These are phyloP conservation scores for Globisporangium cystogenes DNA, from an alignment of 352 stramenopile genomes.

Conservation along the genomic window DNA sequence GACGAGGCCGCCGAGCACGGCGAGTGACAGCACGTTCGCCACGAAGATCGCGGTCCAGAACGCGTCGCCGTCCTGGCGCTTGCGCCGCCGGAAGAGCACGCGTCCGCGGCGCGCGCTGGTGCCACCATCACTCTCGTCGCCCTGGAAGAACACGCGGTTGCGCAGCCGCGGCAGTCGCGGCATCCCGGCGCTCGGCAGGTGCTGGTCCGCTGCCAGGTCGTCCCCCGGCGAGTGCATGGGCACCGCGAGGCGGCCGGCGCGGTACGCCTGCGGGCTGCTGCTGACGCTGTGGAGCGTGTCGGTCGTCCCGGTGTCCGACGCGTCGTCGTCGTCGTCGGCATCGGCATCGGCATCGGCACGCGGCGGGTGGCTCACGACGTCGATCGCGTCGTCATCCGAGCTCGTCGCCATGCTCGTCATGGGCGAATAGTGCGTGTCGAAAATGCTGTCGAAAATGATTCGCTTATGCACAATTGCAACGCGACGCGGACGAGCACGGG, in stretches of 20 bases:
- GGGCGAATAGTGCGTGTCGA: not conserved
- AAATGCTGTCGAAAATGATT: no score
- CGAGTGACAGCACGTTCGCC: constrained; percentile 64
- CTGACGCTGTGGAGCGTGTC: constrained; percentile 2
- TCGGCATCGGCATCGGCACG: constrained; percentile 14
- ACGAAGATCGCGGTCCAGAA: constrained; percentile 77
- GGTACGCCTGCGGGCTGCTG: constrained; percentile 42
- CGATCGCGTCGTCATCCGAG: not conserved
- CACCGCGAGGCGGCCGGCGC: constrained; percentile 40
- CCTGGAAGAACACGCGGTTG: constrained; percentile 52
- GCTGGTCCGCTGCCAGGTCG: constrained; percentile 22
- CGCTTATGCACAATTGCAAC: no score
- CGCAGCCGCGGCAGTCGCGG: constrained; percentile 28
- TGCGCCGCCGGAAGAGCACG: constrained; percentile 57
- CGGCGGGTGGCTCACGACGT: constrained; percentile 1
- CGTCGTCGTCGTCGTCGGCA: constrained; percentile 10
- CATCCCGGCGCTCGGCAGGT: constrained; percentile 8
- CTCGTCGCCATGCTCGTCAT: not conserved
- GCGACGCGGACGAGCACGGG: not conserved
- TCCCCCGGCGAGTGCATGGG: constrained; percentile 70
- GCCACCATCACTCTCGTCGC: constrained; percentile 16
- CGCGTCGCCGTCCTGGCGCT: constrained; percentile 34
- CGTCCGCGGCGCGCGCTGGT: constrained; percentile 35
- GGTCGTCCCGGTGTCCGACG: constrained; percentile 12
- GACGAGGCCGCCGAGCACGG: constrained; percentile 46